phyloP scores from a whole-genome alignment of 129 eudicot genomes.

The Flaveria trinervia region DNA sequence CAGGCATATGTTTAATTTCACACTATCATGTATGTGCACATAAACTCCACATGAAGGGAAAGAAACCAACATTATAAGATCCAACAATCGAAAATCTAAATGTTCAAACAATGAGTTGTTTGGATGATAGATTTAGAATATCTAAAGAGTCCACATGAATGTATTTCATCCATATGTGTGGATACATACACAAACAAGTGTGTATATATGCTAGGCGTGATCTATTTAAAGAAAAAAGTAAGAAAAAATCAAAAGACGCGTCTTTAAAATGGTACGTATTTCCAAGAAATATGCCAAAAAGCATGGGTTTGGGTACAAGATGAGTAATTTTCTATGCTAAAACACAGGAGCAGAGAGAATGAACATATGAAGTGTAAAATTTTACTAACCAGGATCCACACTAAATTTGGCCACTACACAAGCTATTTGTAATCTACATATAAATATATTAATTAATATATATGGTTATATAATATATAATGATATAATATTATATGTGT shows the following conservation, averaged over 20 bases:
- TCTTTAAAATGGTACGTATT: slow-evolving; percentile 15
- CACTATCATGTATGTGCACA: slow-evolving; percentile 7
- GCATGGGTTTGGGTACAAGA: slow-evolving; percentile 26
- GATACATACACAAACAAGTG: background rate
- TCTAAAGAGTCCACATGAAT: too few relatives aligned
- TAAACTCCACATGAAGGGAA: too few relatives aligned
- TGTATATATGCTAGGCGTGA: too few relatives aligned
- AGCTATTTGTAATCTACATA: slow-evolving; percentile 1
- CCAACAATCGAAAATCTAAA: too few relatives aligned
- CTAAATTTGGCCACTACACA: slow-evolving; percentile 14
- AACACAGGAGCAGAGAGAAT: slow-evolving; percentile 31
- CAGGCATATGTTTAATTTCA: slow-evolving; percentile 57
- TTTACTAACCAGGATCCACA: slow-evolving; percentile 25
- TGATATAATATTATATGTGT: background rate
- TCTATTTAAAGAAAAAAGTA: background rate
- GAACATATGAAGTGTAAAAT: slow-evolving; percentile 30
- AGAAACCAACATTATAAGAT: too few relatives aligned
- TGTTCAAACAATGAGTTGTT: background rate
- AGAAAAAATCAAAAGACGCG: slow-evolving; percentile 31
- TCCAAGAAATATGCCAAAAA: slow-evolving; percentile 39
- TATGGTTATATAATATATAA: background rate
- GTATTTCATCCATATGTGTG: background rate
- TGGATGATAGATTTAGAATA: background rate
- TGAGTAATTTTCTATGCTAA: slow-evolving; percentile 32
- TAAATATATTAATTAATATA: background rate